Percentiles rank a stretch among this genome's conserved stretches.
phyloP scores from a whole-genome alignment of 1,139 yeast genomes.

The Candida frijolesensis region DNA sequence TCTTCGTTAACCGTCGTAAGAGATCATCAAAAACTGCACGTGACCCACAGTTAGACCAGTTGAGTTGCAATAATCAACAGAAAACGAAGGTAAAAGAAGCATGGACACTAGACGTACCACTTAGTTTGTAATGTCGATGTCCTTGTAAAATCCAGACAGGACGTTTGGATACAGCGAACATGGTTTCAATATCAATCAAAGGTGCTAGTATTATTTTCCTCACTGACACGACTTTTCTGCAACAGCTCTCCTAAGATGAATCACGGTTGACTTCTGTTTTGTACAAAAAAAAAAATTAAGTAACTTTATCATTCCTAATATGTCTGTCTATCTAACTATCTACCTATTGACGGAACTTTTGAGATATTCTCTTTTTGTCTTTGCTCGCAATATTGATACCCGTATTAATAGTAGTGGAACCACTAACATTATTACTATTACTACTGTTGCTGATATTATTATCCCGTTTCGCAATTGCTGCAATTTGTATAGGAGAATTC shows the following conservation, averaged over 20 bases:
- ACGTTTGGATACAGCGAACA: too few species aligned
- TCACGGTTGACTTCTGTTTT: not conserved
- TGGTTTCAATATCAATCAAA: too few species aligned
- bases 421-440: not conserved
- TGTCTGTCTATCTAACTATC: not conserved
- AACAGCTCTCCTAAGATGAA: too few species aligned
- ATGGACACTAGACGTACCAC: too few species aligned
- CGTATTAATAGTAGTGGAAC: too few species aligned
- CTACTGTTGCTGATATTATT: not conserved
- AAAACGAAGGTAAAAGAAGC: too few species aligned
- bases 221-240: not conserved
- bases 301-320: not conserved
- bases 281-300: not conserved
- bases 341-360: conserved; percentile 16
- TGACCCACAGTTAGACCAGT: not conserved
- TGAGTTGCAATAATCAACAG: too few species aligned
- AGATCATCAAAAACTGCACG: conserved; percentile 1
- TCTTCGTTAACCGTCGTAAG: not conserved
- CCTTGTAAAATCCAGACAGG: too few species aligned
- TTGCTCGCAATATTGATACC: conserved; percentile 9
- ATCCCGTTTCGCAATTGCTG: not conserved
- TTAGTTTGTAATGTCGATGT: too few species aligned
- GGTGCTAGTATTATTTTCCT: too few species aligned
- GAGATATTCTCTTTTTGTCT: conserved; percentile 25
- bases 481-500: conserved; percentile 12